These are phyloP conservation scores for Trypanosoma theileri DNA, from an alignment of 208 protist species.

Conservation along the genomic window DNA sequence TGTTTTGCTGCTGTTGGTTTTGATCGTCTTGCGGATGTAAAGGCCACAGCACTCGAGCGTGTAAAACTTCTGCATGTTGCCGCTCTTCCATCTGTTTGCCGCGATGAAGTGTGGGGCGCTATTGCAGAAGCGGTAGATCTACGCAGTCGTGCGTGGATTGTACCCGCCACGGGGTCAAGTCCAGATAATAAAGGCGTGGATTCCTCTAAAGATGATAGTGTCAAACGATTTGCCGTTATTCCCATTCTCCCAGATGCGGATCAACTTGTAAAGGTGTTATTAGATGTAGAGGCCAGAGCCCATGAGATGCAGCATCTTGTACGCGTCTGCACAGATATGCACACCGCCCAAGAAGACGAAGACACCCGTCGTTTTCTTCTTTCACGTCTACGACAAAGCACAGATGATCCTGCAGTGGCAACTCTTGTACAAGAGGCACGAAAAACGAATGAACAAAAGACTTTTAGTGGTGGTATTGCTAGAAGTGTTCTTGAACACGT, in stretches of 20 bases:
- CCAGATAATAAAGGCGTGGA: background rate
- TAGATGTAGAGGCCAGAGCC: conserved; percentile 25
- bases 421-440: conserved; percentile 13
- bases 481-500: conserved; percentile 14
- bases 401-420: background rate
- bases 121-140: conserved; percentile 60
- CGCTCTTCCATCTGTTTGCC: conserved; percentile 64
- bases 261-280: conserved; percentile 22
- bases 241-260: conserved; percentile 26
- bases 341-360: conserved; percentile 17
- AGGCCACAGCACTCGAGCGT: conserved; percentile 57
- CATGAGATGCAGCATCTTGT: conserved; percentile 10
- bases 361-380: conserved; percentile 20
- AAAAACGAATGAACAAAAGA: background rate
- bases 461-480: too few species aligned
- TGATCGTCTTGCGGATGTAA: conserved; percentile 23
- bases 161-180: background rate
- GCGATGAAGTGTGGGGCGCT: conserved; percentile 72
- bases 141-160: conserved; percentile 2
- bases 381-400: conserved; percentile 16
- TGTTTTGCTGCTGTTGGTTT: conserved; percentile 55
- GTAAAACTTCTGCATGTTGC: conserved; percentile 59
- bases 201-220: background rate
- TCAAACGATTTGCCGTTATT: background rate
- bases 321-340: conserved; percentile 7